A percentile compares a stretch with the other conserved stretches of the same genome.
phyloP scores from a whole-genome alignment of 2,329 filamentous ascomycete genomes.

The Cercospora sesami region DNA sequence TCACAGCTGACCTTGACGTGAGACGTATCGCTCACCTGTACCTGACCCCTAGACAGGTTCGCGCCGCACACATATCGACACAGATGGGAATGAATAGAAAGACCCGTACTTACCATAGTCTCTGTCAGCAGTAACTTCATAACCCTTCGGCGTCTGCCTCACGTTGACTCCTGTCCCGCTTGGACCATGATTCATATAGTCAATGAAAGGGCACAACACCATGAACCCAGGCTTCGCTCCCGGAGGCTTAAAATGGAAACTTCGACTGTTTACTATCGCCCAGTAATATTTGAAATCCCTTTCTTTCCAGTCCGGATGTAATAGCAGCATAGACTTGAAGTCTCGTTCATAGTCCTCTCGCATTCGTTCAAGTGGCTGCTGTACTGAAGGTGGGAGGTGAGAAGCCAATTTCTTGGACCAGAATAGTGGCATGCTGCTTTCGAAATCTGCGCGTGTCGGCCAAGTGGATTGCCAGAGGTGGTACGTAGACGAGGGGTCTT shows the following conservation, averaged over 20 bases:
- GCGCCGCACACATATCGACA: too few relatives aligned
- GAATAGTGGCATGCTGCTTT: conserved; percentile 57
- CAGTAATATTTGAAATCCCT: conserved; percentile 56
- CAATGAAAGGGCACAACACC: conserved; percentile 69
- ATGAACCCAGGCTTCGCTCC: conserved; percentile 59
- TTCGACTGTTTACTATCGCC: conserved; percentile 61
- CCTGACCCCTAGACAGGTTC: neutral
- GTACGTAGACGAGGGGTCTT: conserved; percentile 11
- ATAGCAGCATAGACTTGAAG: neutral
- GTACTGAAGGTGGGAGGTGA: conserved; percentile 42
- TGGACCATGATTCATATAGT: conserved; percentile 64
- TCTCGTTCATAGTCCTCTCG: conserved; percentile 35
- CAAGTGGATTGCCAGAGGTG: conserved; percentile 46
- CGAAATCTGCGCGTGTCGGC: conserved; percentile 63
- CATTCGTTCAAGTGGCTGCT: conserved; percentile 37
- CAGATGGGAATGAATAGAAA: neutral
- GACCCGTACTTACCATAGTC: conserved; percentile 47
- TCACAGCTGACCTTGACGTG: neutral
- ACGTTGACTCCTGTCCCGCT: conserved; percentile 53
- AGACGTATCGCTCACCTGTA: neutral
- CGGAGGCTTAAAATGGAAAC: conserved; percentile 58
- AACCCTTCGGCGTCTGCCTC: conserved; percentile 53
- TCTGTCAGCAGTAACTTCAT: conserved; percentile 55
- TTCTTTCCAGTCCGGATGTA: conserved; percentile 34
- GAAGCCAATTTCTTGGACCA: conserved; percentile 50